phyloP scores from a whole-genome alignment of 164 flowering plant genomes.

The Macadamia tetraphylla region DNA sequence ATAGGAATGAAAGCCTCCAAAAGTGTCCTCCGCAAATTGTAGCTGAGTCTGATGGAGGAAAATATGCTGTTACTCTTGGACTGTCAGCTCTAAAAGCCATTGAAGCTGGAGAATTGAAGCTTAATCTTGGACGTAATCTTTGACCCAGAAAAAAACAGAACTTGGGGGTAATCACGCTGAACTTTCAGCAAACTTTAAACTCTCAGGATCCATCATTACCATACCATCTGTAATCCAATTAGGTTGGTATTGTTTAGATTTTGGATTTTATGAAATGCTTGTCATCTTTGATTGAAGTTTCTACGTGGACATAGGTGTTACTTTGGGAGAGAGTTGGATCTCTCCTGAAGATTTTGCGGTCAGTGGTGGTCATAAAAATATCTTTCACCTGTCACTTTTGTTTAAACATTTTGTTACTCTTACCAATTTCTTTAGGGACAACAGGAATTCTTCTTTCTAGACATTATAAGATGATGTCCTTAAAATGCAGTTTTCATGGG shows the following conservation, averaged over 20 bases:
- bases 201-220: neutral
- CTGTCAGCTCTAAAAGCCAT: slow-evolving; percentile 63
- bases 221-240: slow-evolving; percentile 1
- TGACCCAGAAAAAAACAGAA: too few relatives aligned
- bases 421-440: too few relatives aligned
- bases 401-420: neutral
- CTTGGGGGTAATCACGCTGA: slow-evolving; percentile 31
- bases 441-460: too few relatives aligned
- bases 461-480: neutral
- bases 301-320: slow-evolving; percentile 47
- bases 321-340: slow-evolving; percentile 91
- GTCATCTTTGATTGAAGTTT: neutral
- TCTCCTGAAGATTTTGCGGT: slow-evolving; percentile 98
- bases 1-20: slow-evolving; percentile 45
- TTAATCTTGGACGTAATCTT: slow-evolving; percentile 43
- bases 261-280: neutral
- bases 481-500: slow-evolving; percentile 74
- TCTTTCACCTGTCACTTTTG: neutral
- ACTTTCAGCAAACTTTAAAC: neutral
- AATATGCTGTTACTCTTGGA: slow-evolving; percentile 72
- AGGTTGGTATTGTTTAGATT: slow-evolving; percentile 2
- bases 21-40: slow-evolving; percentile 65
- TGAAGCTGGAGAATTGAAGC: slow-evolving; percentile 53
- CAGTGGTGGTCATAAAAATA: slow-evolving; percentile 5
- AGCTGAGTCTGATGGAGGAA: slow-evolving; percentile 95